Base-by-base conservation (phyloP, 495 filamentous ascomycete species). In the Aspergillus leporis region DNA sequence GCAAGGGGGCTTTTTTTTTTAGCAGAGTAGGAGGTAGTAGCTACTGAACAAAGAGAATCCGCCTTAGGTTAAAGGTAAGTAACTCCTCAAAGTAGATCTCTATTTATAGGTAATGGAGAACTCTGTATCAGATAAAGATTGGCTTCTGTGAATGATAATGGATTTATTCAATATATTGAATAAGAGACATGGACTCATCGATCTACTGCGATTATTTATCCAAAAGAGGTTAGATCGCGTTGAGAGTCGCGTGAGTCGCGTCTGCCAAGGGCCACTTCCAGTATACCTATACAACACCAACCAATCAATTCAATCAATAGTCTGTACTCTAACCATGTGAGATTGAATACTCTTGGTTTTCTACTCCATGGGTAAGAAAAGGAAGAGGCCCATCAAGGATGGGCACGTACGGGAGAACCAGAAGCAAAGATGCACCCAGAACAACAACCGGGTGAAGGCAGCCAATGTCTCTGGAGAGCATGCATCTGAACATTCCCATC, bases 401-500 rank as follows among this genome's bases (percentile, higher is more conserved):
- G 66, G 66, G 57, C 65, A 59, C 55, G 53, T 61, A 49, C 25
- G n/a, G 50, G 54, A 25, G 22, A 23, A 49, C 52, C 50, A 59
- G 62, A 63, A 60, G 58, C 64, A 67, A 61, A 41, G 53, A 32
- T 54, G 60, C 41, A 51, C 56, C 43, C 51, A 64, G 36, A 51
- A 65, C 40, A 36, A 51, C 40, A 56, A 59, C 63, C 65, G 66
- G 59, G 66, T 61, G 53, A 56, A 25, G 34, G 18, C 57, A 40
- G 56, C 53, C n/a, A 45, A 40, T 32, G 43, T 60, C 51, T 25
- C 50, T 52, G 54, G 55, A 9, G 60, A 50, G 49, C 47, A 66
- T 58, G 59, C 55, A 53, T 45, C 36, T 54, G 53, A 58, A 58
- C 57, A 57, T 58, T 55, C 66, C 25, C 88, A 92, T 72, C 85